These are phyloP conservation scores for Penicillium cataractarum DNA, from an alignment of 495 filamentous ascomycete genomes.

Conservation along the genomic window DNA sequence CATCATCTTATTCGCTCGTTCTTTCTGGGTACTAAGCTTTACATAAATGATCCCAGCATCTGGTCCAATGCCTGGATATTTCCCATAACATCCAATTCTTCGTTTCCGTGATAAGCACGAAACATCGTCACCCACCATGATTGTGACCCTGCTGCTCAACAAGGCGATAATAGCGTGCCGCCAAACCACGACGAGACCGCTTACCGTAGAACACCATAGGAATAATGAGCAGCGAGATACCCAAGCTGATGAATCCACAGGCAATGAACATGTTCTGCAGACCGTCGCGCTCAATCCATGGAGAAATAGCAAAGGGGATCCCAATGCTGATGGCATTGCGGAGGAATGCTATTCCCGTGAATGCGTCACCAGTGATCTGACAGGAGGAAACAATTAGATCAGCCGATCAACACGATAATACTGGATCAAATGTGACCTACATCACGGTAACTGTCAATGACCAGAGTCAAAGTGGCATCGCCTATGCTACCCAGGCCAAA, in stretches of 20 bases:
- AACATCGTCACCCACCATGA: not conserved
- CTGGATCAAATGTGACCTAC: conserved; percentile 19
- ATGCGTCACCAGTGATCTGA: conserved; percentile 42
- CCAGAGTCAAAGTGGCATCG: conserved; percentile 37
- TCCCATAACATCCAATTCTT: not conserved
- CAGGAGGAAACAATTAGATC: not conserved
- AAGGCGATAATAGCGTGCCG: conserved; percentile 21
- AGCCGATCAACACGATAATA: not conserved
- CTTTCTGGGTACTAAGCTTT: not conserved
- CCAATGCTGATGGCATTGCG: conserved; percentile 39
- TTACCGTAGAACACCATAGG: conserved; percentile 40
- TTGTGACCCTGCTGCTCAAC: conserved; percentile 21
- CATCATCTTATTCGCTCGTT: not conserved
- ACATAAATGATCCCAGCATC: not conserved
- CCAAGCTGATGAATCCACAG: conserved; percentile 37
- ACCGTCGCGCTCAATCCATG: conserved; percentile 35
- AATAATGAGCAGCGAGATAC: conserved; percentile 21
- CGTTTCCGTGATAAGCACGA: not conserved
- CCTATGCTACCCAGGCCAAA: conserved; percentile 41
- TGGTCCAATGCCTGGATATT: not conserved
- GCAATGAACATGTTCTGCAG: conserved; percentile 40
- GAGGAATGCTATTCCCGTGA: conserved; percentile 39
- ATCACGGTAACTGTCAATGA: conserved; percentile 42
- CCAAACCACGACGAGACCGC: conserved; percentile 18
- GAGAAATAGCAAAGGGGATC: conserved; percentile 38